These are phyloP conservation scores for Oxyria digyna DNA, from an alignment of 148 eudicot genomes.

Conservation along the genomic window DNA sequence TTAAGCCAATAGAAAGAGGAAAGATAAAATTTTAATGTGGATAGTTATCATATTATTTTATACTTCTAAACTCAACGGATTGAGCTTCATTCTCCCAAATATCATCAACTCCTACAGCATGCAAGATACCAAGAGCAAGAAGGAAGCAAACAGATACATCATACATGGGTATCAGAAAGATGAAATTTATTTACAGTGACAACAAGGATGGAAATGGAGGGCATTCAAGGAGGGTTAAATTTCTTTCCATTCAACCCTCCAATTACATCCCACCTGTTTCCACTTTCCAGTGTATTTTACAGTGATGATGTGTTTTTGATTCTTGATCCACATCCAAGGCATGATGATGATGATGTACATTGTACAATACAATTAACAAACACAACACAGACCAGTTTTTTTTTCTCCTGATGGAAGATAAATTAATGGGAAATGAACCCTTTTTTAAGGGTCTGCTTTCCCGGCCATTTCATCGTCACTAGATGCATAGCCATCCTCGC, in stretches of 20 bases:
- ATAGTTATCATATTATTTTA: too few relatives aligned
- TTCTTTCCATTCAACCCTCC: background rate
- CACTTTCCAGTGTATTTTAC: slow-evolving; percentile 2
- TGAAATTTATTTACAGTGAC: background rate
- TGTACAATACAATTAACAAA: slow-evolving; percentile 4
- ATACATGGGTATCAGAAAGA: background rate
- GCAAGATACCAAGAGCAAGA: background rate
- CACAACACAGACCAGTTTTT: background rate
- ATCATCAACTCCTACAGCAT: background rate
- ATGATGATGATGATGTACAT: too few relatives aligned
- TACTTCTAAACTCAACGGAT: background rate
- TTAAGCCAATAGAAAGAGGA: too few relatives aligned
- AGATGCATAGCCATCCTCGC: slow-evolving; percentile 11
- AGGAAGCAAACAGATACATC: slow-evolving; percentile 6
- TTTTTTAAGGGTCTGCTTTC: slow-evolving; percentile 12
- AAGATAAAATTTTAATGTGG: too few relatives aligned
- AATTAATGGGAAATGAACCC: background rate
- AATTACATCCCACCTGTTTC: background rate
- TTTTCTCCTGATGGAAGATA: background rate
- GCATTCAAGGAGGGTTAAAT: background rate
- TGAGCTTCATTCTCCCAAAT: background rate
- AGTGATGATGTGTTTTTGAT: background rate
- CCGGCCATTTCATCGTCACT: slow-evolving; percentile 16
- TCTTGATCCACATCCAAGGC: background rate
- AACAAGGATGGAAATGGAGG: slow-evolving; percentile 3